A percentile compares a stretch with the other conserved stretches of the same genome.
Evolutionary conservation across 2,329 filamentous ascomycete species (phyloP).

Genomic region (Nigrospora osmanthi): DNA sequence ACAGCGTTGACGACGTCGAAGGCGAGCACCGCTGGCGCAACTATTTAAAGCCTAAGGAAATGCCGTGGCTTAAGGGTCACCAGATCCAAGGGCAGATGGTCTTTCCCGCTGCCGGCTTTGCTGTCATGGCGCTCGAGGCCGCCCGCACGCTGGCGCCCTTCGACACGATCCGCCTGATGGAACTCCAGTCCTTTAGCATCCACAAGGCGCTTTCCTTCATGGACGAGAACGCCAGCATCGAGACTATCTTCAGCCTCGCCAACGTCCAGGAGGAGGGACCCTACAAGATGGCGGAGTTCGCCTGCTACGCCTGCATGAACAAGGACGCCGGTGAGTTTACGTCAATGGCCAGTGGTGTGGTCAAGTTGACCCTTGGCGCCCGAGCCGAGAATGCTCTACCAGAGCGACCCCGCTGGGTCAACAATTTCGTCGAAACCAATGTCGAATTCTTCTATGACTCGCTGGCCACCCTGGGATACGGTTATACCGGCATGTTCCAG

Average conservation of each 20-base stretch:
- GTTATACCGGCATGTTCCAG: constrained; percentile 7
- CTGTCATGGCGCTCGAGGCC: constrained; percentile 13
- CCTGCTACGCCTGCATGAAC: constrained; percentile 6
- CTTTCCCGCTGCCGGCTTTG: constrained; percentile 13
- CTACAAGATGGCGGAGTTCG: constrained; percentile 7
- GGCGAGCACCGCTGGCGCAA: constrained; percentile 9
- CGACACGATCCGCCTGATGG: constrained; percentile 2
- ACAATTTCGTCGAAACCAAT: constrained; percentile 4
- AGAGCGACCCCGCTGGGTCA: not conserved
- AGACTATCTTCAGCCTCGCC: constrained; percentile 13
- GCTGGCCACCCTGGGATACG: constrained; percentile 6
- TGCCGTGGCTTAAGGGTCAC: constrained; percentile 11
- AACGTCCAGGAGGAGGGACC: constrained; percentile 4
- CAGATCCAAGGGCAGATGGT: constrained; percentile 12
- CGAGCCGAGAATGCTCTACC: not conserved
- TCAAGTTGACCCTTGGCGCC: constrained; percentile 5
- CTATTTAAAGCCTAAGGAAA: constrained; percentile 7
- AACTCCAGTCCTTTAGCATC: constrained; percentile 12
- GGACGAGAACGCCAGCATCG: constrained; percentile 10
- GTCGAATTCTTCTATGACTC: constrained; percentile 4
- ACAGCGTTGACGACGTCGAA: not conserved
- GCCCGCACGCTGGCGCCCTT: not conserved
- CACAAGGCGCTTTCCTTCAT: constrained; percentile 9
- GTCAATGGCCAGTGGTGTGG: constrained; percentile 9
- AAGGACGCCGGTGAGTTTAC: constrained; percentile 8